Evolutionary conservation across 495 filamentous ascomycete genomes (phyloP), one percentile per base, ranked within the genome.

Genomic region (Cenococcum geophilum): DNA sequence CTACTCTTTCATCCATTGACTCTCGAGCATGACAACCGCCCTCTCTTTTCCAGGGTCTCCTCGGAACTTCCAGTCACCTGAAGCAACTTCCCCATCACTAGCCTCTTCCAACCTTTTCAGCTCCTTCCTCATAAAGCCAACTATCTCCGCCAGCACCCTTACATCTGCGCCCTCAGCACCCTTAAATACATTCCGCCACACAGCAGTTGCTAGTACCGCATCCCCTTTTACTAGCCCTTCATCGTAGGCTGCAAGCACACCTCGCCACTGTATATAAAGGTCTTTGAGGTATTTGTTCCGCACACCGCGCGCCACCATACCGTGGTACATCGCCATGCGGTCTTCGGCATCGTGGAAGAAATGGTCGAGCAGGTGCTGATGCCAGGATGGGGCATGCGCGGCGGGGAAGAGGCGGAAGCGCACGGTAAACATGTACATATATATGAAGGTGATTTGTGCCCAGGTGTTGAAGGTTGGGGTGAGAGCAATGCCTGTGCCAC

Each of bases 141-240:
- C 88, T 37, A 95, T 81, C 60, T 80, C 77, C 0, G 89, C 91
- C 59, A 97, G 70, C 52, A 80, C 76, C 50, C 80, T 77, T 71
- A 86, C 76, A 72, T 97, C 88, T 22, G 91, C 77, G 42, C 90
- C 85, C 51, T 82, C 79, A 32, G 76, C 77, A 12, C 82, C 89
- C 76, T 90, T 89, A 76, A 88, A 96, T 43, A 97, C 65, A 73
- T 98, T 98, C 65, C 92, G 82, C 93, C 93, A 98, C 34, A 97
- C 79, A 12, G 95, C 93, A 32, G 87, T 79, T 5, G 90, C 92
- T 14, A 96, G 78, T 58, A 92, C 86, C 43, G 91, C 86, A 71
- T 97, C 92, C 0, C 88, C 88, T 70, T 85, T 89, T 12, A 85
- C 77, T 23, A 97, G 64, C 0, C 89, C 92, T 69, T 97, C 91